A percentile compares a stretch with the other conserved stretches of the same genome.
Conservation (phyloP, 78 protist genomes). For the Acrasis kona region DNA sequence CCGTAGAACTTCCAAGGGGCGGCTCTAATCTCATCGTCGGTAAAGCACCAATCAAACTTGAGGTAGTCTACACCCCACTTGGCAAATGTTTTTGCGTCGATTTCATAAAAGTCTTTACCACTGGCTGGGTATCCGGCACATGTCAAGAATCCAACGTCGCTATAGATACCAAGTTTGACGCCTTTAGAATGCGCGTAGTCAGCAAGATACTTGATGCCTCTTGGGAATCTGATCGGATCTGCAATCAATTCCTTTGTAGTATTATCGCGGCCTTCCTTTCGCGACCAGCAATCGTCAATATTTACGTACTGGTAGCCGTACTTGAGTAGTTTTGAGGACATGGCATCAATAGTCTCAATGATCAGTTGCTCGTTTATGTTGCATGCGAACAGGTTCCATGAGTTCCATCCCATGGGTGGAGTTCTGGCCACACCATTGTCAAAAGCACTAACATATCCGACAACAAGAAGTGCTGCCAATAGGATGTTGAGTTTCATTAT, state of each 20-base stretch:
- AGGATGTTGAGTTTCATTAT: too few species aligned
- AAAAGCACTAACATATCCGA: neutral
- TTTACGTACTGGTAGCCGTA: constrained; percentile 53
- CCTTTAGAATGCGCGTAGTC: constrained; percentile 64
- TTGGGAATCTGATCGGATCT: constrained; percentile 61
- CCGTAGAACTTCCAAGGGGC: neutral
- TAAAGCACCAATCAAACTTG: constrained; percentile 11
- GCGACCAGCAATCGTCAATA: constrained; percentile 33
- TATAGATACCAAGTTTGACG: constrained; percentile 61
- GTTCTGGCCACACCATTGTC: constrained; percentile 5
- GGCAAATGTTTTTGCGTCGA: constrained; percentile 32
- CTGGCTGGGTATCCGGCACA: constrained; percentile 29
- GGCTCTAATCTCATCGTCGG: neutral
- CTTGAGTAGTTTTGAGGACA: constrained; percentile 33
- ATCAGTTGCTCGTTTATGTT: constrained; percentile 33
- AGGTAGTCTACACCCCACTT: constrained; percentile 41
- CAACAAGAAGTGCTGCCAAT: too few species aligned
- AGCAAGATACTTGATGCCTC: constrained; percentile 59
- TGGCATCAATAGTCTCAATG: constrained; percentile 34
- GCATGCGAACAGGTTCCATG: constrained; percentile 36
- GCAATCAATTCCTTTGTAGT: constrained; percentile 21
- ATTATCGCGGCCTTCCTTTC: neutral
- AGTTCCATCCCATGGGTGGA: constrained; percentile 30
- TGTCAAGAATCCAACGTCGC: constrained; percentile 53
- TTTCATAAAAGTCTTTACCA: neutral